Evolutionary conservation across 306 rosid species (phyloP), one percentile per base, ranked within the genome.

Genomic region (Parietaria judaica): DNA sequence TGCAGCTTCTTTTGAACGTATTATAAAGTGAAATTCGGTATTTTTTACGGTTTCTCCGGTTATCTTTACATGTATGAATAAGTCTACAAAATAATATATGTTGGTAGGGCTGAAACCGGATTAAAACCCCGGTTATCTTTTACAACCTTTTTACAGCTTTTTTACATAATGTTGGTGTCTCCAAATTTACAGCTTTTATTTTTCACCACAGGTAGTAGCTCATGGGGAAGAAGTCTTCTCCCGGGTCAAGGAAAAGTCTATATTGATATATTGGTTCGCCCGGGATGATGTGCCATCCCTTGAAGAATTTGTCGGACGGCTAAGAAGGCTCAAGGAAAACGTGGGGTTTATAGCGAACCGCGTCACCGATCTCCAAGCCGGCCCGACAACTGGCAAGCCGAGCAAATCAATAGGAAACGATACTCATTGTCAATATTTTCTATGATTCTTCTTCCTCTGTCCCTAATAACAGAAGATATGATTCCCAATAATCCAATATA

Each of bases 1-100:
- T 92, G 81, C 96, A 88, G 87, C 90, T 96, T 39, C 94, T 92
- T 59, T 73, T 92, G 66, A 96, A 92, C 95, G 96, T 92, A 72
- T 2, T 23, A 23, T 23, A 23, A 23, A n/a, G n/a, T n/a, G n/a
- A 23, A 23, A 23, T 23, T 23, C 31, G 31, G 31, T 23, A 23
- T 23, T 23, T 23, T 23, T 23, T 23, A 23, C 9, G 45, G 9
- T 64, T 72, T 69, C 36, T 7, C 35, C 12, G 9, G 6, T 12
- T 45, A 5, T 41, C 11, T 11, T 14, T 17, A 48, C 11, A 11
- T 50, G 8, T 46, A 71, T n/a, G 38, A 15, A 12, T 47, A 41
- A 8, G 9, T 41, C 45, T 41, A 41, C 45, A 41, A 3, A 41
- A 23, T 23, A 23, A 23, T 23, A 23, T 23, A 23, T 23, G 31